phyloP scores from a whole-genome alignment of 371 early-diverging fungal species.

The Funneliformis caledonium region DNA sequence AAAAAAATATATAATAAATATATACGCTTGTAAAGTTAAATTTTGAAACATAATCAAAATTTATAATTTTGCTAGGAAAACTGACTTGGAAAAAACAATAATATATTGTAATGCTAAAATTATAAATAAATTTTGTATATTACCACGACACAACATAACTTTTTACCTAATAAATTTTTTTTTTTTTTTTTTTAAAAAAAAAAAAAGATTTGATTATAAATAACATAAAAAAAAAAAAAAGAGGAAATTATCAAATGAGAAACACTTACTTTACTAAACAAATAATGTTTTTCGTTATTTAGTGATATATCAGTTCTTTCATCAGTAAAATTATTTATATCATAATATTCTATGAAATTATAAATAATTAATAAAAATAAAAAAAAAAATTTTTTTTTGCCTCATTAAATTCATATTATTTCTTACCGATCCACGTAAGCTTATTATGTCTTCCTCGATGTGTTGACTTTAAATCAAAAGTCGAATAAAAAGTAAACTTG shows the following conservation, averaged over 20 bases:
- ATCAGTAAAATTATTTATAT: slow-evolving; percentile 11
- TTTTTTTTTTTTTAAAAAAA: neutral
- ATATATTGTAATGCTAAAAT: too few species aligned
- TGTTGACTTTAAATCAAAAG: slow-evolving; percentile 56
- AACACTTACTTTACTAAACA: slow-evolving; percentile 15
- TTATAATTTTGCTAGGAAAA: too few species aligned
- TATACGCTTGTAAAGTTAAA: too few species aligned
- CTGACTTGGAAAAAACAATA: too few species aligned
- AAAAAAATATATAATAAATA: too few species aligned
- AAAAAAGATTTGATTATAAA: neutral
- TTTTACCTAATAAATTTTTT: too few species aligned
- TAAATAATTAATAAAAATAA: slow-evolving; percentile 1
- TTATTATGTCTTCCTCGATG: slow-evolving; percentile 70
- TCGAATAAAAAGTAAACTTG: slow-evolving; percentile 51
- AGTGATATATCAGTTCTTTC: slow-evolving; percentile 4
- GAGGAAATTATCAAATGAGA: neutral
- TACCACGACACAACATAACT: too few species aligned
- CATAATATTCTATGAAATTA: slow-evolving; percentile 6
- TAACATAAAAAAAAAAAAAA: neutral
- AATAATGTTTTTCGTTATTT: slow-evolving; percentile 20
- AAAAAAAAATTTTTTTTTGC: neutral
- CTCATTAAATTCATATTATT: neutral
- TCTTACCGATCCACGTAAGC: slow-evolving; percentile 57
- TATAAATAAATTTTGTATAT: too few species aligned
- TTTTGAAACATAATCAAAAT: too few species aligned